Evolutionary conservation across 1,139 yeast genomes (phyloP).

Genomic region (Lodderomyces beijingensis): DNA sequence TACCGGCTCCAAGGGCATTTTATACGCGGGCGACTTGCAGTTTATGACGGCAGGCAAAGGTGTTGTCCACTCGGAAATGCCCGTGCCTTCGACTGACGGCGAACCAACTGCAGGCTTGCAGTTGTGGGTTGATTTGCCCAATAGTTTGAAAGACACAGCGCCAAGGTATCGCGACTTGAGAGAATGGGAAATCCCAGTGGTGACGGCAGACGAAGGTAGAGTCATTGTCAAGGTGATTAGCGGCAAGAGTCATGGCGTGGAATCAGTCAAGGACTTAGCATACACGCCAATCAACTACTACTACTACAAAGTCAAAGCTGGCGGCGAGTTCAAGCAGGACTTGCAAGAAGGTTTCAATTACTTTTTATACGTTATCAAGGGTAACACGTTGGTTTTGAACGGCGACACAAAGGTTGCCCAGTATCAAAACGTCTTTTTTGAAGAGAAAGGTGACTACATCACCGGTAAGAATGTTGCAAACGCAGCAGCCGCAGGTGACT

Average conservation of each 20-base stretch:
- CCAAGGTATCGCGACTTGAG: slow-evolving; percentile 83
- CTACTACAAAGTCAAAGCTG: slow-evolving; percentile 63
- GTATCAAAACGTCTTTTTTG: slow-evolving; percentile 58
- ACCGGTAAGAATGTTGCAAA: slow-evolving; percentile 49
- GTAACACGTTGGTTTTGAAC: slow-evolving; percentile 48
- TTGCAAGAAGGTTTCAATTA: slow-evolving; percentile 64
- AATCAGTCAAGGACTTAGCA: slow-evolving; percentile 72
- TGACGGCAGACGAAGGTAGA: slow-evolving; percentile 62
- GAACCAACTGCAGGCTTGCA: slow-evolving; percentile 69
- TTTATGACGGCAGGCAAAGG: slow-evolving; percentile 96
- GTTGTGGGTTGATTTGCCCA: slow-evolving; percentile 89
- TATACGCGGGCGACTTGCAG: slow-evolving; percentile 83
- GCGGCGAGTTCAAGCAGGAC: slow-evolving; percentile 61
- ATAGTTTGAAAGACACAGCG: slow-evolving; percentile 56
- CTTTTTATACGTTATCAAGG: slow-evolving; percentile 67
- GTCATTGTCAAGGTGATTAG: slow-evolving; percentile 69
- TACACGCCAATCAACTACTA: slow-evolving; percentile 81
- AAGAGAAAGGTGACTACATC: slow-evolving; percentile 58
- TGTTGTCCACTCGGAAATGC: slow-evolving; percentile 83
- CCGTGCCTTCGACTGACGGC: slow-evolving; percentile 59
- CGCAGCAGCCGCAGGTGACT: slow-evolving; percentile 24
- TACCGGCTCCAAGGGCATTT: slow-evolving; percentile 76
- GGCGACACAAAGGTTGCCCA: slow-evolving; percentile 38
- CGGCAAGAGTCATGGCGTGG: slow-evolving; percentile 73
- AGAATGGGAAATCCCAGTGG: slow-evolving; percentile 63